Evolutionary conservation across 2,329 filamentous ascomycete genomes (phyloP).

Genomic region (Venturia asperata): DNA sequence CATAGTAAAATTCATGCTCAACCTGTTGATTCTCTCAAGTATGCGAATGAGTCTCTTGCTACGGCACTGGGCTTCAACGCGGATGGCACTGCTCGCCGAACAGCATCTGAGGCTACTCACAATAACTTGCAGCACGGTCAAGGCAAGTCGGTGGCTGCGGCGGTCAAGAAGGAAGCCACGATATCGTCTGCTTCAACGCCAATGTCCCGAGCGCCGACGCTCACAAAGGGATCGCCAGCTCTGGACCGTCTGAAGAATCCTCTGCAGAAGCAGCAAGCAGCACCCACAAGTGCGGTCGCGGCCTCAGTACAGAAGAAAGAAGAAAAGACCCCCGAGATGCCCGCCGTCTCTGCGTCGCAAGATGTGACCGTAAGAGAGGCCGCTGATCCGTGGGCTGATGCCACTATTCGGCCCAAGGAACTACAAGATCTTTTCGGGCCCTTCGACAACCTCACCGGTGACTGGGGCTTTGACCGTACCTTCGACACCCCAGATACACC

Average conservation of each 20-base stretch:
- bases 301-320: constrained; percentile 10
- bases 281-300: constrained; percentile 6
- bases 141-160: not conserved
- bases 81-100: constrained; percentile 13
- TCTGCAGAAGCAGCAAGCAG: constrained; percentile 8
- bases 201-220: constrained; percentile 17
- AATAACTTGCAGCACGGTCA: not conserved
- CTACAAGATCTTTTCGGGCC: constrained; percentile 16
- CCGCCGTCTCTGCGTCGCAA: not conserved
- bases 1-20: constrained; percentile 14
- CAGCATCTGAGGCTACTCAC: not conserved
- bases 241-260: constrained; percentile 8
- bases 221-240: constrained; percentile 14
- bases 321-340: constrained; percentile 4
- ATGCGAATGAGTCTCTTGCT: constrained; percentile 8
- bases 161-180: constrained; percentile 11
- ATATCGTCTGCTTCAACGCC: constrained; percentile 12
- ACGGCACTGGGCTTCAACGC: constrained; percentile 17
- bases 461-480: constrained; percentile 8
- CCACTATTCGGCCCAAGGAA: constrained; percentile 8
- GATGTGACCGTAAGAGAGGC: not conserved
- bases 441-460: constrained; percentile 14
- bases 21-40: constrained; percentile 16
- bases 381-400: constrained; percentile 12
- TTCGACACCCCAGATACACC: not conserved